Evolutionary conservation across 1,284 basidiomycete genomes (phyloP).

Genomic region (Inonotus obliquus): DNA sequence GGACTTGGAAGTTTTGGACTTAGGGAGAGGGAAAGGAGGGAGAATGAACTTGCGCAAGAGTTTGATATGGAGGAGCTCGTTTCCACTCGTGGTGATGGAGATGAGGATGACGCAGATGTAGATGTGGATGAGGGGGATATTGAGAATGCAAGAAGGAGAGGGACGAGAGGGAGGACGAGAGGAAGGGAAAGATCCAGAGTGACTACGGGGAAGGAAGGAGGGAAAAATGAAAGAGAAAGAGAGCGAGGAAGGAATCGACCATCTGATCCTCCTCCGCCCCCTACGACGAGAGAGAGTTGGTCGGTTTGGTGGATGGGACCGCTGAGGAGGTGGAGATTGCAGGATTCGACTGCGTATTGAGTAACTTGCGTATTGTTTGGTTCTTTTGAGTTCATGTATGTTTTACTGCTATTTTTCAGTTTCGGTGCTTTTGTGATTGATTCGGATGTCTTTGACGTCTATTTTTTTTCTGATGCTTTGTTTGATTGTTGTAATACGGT

Average conservation of each 20-base stretch:
- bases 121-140: neutral
- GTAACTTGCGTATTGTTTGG: no score
- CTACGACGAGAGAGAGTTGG: constrained; percentile 20
- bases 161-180: neutral
- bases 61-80: neutral
- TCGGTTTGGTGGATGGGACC: constrained; percentile 79
- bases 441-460: no score
- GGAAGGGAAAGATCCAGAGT: neutral
- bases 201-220: neutral
- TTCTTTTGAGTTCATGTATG: no score
- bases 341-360: constrained; percentile 67
- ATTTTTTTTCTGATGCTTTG: no score
- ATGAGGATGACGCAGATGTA: neutral
- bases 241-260: neutral
- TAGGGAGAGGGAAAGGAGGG: constrained; percentile 23
- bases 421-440: no score
- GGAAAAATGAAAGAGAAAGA: neutral
- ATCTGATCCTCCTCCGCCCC: neutral
- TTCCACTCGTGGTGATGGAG: no score
- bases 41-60: neutral
- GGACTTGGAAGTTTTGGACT: constrained; percentile 24
- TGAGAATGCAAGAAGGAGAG: neutral
- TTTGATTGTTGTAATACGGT: no score
- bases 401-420: no score
- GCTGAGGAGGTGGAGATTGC: constrained; percentile 63